Evolutionary conservation across 352 stramenopile genomes (phyloP).

Genomic region (Peronospora tabacina): DNA sequence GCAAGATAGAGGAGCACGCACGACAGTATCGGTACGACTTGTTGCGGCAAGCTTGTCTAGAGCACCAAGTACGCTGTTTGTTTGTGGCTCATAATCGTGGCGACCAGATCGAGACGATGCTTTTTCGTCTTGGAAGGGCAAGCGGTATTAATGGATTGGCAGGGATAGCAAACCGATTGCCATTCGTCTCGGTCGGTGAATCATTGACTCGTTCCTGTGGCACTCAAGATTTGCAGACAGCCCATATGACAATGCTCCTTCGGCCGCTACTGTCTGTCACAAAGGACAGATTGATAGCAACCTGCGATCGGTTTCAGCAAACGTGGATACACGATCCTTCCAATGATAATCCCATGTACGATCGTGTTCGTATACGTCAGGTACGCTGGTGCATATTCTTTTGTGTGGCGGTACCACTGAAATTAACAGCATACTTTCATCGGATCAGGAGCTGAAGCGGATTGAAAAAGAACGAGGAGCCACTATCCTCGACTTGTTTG

Average conservation of each 20-base stretch:
- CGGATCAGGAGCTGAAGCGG: constrained; percentile 39
- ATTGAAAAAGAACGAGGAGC: constrained; percentile 36
- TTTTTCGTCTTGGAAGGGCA: constrained; percentile 66
- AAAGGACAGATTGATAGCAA: constrained; percentile 57
- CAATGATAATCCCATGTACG: constrained; percentile 69
- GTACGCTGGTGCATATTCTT: constrained; percentile 18
- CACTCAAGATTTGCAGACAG: background rate
- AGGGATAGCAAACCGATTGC: constrained; percentile 40
- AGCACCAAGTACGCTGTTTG: constrained; percentile 50
- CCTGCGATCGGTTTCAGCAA: constrained; percentile 62
- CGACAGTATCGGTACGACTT: constrained; percentile 62
- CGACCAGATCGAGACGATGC: constrained; percentile 73
- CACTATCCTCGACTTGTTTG: constrained; percentile 37
- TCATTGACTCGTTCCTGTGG: background rate
- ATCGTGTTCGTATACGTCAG: constrained; percentile 80
- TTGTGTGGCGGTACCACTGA: background rate
- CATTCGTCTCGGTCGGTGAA: constrained; percentile 21
- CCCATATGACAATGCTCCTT: constrained; percentile 30
- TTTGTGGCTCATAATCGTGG: constrained; percentile 76
- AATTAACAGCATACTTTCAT: background rate
- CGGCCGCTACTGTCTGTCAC: constrained; percentile 54
- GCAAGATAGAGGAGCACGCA: constrained; percentile 71
- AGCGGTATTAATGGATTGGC: constrained; percentile 73
- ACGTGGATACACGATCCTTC: constrained; percentile 78
- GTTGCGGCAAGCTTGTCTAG: constrained; percentile 40